These are phyloP conservation scores for Pseudozyma sp. DNA, from an alignment of 1,284 basidiomycete species.

Conservation along the genomic window DNA sequence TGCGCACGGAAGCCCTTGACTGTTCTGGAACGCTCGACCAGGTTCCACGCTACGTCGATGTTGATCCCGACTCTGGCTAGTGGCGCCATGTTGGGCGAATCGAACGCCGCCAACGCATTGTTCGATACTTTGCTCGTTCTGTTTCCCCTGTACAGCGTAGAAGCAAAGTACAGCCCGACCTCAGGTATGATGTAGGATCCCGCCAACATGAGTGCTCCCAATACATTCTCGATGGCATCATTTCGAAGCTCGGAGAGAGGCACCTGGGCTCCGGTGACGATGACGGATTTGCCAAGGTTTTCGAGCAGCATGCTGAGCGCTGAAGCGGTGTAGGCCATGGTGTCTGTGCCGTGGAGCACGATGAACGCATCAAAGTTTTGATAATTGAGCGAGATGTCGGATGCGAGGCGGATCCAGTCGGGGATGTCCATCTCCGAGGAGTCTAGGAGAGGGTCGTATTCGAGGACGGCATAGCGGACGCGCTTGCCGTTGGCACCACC, in stretches of 20 bases:
- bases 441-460: conserved; percentile 75
- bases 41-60: conserved; percentile 71
- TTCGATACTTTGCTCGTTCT: conserved; percentile 82
- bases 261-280: conserved; percentile 91
- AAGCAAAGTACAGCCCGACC: conserved; percentile 84
- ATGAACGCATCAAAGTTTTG: conserved; percentile 86
- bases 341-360: conserved; percentile 79
- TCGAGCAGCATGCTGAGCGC: conserved; percentile 81
- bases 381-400: conserved; percentile 91
- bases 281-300: conserved; percentile 86
- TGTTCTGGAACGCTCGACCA: conserved; percentile 77
- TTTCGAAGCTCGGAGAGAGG: conserved; percentile 87
- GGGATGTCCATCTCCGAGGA: conserved; percentile 79
- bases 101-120: conserved; percentile 86
- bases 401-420: conserved; percentile 90
- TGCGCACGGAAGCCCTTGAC: conserved; percentile 82
- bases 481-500: conserved; percentile 46
- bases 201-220: conserved; percentile 87
- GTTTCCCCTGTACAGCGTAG: conserved; percentile 86
- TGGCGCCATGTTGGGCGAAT: conserved; percentile 85
- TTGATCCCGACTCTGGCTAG: conserved; percentile 88
- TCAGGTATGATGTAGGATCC: conserved; percentile 89
- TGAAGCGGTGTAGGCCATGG: conserved; percentile 73
- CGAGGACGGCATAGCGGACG: conserved; percentile 58
- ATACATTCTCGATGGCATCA: conserved; percentile 74